Base-by-base conservation (phyloP, 148 eudicot species). In the Euryodendron excelsum region DNA sequence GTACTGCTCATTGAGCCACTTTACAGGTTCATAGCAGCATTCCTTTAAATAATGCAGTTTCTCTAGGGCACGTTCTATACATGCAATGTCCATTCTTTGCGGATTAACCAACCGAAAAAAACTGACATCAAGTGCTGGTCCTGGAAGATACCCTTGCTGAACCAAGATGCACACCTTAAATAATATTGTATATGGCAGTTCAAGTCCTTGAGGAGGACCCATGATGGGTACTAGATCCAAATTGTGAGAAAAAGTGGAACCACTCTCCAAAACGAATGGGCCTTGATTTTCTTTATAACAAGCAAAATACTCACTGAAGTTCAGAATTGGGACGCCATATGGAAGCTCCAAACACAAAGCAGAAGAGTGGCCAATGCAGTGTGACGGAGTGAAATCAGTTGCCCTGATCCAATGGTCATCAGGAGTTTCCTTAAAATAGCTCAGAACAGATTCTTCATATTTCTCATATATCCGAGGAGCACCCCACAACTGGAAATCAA, bases 381-480 rank as follows among this genome's bases (percentile, higher is more conserved):
- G 62, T 68, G 82, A 85, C 27, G 84, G 69, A 21, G 97, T 89
- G 85, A 93, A 95, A n/a, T n/a, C n/a, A n/a, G n/a, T n/a, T n/a
- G n/a, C n/a, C n/a, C n/a, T n/a, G n/a, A n/a, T n/a, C n/a, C 96
- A 93, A 72, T 89, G 91, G 77, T 95, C 97, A 72, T 91, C 92
- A 41, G 82, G 88, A 37, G 62, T 74, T 55, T 90, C 91, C 69
- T 36, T 83, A 63, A 44, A 89, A 74, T 25, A 94, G 78, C 80
- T 79, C 69, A 72, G 48, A 30, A 30, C 6, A 36, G 86, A 79
- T 65, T 65, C 75, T 77, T 78, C 78, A 75, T 37, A 61, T 77
- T 86, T 88, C 86, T 84, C 77, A 78, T 61, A 90, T 25, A 95
- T 89, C 66, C 93, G 88, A 62, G 98, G 97, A 58, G 85, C 94